Conservation (phyloP, 306 rosid species). For the Luffa acutangula region DNA sequence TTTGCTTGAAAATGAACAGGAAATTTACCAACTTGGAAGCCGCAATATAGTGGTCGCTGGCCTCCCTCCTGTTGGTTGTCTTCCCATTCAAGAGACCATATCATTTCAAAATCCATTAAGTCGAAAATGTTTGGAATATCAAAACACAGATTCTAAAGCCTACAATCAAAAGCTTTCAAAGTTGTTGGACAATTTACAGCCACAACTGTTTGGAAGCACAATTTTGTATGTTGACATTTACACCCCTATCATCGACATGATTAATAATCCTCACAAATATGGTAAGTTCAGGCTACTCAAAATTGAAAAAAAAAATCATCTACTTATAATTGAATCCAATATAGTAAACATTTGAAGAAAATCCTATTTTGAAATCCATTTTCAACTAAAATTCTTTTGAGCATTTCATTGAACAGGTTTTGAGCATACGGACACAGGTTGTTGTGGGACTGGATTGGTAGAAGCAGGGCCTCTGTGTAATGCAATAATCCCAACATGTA, state of each 20-base stretch:
- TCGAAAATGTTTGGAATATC: slow-evolving; percentile 34
- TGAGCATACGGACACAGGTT: neutral
- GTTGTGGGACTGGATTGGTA: neutral
- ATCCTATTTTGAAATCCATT: neutral
- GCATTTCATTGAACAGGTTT: slow-evolving; percentile 2
- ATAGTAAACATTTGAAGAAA: neutral
- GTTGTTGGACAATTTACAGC: slow-evolving; percentile 1
- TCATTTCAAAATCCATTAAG: neutral
- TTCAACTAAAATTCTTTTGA: neutral
- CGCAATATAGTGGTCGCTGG: neutral
- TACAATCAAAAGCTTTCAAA: slow-evolving; percentile 45
- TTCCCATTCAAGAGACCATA: slow-evolving; percentile 55
- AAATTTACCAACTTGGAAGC: slow-evolving; percentile 4
- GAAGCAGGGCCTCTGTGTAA: slow-evolving; percentile 41
- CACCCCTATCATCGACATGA: slow-evolving; percentile 25
- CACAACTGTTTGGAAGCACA: slow-evolving; percentile 35
- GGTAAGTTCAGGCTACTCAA: slow-evolving; percentile 15
- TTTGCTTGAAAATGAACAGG: neutral
- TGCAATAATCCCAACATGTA: slow-evolving; percentile 20
- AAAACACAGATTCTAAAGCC: slow-evolving; percentile 33
- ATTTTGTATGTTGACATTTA: slow-evolving; percentile 27
- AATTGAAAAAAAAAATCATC: neutral
- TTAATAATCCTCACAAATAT: slow-evolving; percentile 40
- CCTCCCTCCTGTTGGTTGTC: slow-evolving; percentile 16
- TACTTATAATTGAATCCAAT: neutral